phyloP scores from a whole-genome alignment of 2,329 filamentous ascomycete genomes.

The Chaetomiaceae sp. region DNA sequence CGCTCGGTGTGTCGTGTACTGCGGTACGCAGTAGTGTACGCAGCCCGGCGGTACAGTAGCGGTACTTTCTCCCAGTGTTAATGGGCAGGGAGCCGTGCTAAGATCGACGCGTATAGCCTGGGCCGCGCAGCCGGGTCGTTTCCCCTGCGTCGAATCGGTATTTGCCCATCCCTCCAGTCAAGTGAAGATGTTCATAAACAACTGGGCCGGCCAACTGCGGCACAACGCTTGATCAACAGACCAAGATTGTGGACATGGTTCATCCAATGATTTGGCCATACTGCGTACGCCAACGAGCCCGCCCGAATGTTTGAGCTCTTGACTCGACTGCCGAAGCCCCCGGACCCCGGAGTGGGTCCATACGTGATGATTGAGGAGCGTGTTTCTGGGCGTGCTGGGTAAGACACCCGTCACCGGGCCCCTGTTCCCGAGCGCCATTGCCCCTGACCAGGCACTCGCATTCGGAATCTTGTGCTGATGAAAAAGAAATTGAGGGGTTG shows the following conservation, averaged over 20 bases:
- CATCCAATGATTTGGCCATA: too few species aligned
- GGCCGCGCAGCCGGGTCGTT: conserved; percentile 10
- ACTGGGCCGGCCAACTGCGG: background rate
- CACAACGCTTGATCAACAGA: too few species aligned
- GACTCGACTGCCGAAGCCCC: conserved; percentile 17
- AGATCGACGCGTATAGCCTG: conserved; percentile 23
- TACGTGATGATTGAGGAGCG: background rate
- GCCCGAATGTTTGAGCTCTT: background rate
- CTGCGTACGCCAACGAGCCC: background rate
- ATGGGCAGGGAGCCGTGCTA: conserved; percentile 19
- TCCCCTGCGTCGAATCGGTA: background rate
- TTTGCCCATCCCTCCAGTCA: background rate
- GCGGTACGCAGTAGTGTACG: too few species aligned
- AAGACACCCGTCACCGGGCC: background rate
- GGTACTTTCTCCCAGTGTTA: too few species aligned
- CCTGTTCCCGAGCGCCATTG: background rate
- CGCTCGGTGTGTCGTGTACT: too few species aligned
- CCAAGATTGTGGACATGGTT: too few species aligned
- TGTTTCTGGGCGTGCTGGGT: background rate
- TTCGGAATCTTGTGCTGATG: background rate
- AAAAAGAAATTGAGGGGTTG: background rate
- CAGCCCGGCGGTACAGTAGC: too few species aligned
- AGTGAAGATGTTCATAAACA: background rate
- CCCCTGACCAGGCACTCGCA: background rate
- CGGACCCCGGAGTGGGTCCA: conserved; percentile 12